Percentiles rank a stretch among this genome's conserved stretches.
Evolutionary conservation across 2,329 filamentous ascomycete species (phyloP).

Genomic region (Fusarium nurragi): DNA sequence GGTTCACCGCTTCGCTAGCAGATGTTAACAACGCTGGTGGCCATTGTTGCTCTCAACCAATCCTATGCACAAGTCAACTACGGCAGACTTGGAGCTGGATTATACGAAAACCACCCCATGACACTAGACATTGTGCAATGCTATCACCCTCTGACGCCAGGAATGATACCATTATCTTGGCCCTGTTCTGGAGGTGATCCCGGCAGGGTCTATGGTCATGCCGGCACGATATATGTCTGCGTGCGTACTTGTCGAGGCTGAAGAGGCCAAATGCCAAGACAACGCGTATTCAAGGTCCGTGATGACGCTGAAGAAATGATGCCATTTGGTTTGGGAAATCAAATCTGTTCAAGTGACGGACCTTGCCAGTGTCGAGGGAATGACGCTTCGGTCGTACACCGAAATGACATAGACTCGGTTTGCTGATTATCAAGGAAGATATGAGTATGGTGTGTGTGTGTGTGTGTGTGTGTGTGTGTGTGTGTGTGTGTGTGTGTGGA

Average conservation of each 20-base stretch:
- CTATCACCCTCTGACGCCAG: slow-evolving; percentile 4
- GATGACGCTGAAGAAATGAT: not conserved
- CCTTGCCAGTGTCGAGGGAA: slow-evolving; percentile 3
- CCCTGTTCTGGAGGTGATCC: not conserved
- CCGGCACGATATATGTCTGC: not conserved
- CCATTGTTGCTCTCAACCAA: not conserved
- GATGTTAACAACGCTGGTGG: not conserved
- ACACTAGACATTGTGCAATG: slow-evolving; percentile 23
- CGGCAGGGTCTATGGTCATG: not conserved
- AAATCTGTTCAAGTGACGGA: slow-evolving; percentile 18
- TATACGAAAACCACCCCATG: slow-evolving; percentile 2
- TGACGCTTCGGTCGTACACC: not conserved
- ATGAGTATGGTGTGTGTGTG: not conserved
- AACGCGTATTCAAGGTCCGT: not conserved
- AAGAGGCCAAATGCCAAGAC: slow-evolving; percentile 13
- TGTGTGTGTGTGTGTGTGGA: not conserved
- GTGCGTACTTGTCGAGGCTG: slow-evolving; percentile 18
- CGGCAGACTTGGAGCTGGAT: too few species aligned
- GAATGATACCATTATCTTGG: slow-evolving; percentile 30
- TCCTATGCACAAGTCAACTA: too few species aligned
- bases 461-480: not conserved
- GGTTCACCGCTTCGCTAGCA: slow-evolving; percentile 18
- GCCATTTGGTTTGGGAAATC: not conserved
- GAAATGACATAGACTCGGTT: slow-evolving; percentile 13
- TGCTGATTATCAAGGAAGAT: slow-evolving; percentile 13